Base-by-base conservation (phyloP, 1,284 basidiomycete species). In the Anthracocystis panici-leucophaei region DNA sequence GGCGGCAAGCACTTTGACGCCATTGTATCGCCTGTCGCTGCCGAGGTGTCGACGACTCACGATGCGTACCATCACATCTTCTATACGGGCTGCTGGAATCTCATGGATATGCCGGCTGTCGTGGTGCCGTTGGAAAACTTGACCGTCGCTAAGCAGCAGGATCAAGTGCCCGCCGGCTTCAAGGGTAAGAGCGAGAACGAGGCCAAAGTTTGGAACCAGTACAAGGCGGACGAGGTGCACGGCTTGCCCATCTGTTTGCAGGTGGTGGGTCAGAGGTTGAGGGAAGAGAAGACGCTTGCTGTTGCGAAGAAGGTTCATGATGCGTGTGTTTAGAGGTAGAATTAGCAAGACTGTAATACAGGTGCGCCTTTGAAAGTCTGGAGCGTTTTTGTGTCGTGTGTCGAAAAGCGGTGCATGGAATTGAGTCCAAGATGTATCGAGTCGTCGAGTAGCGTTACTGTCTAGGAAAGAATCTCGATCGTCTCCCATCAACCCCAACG, bases 401-500 rank as follows among this genome's bases (percentile, higher is more conserved):
- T 16, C 35, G 14, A 38, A 14, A 12, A 38, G 35, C 12, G 35
- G 35, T 38, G 35, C 5, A 12, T 16, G 14, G 44, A 6, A 10
- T 12, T 14, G 45, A 18, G 45, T 46, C 5, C 6, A 18, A 27
- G 23, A 27, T 45, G 2, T 23, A 21, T 46, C 7, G 23, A 23
- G 12, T 27, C 12, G 16, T 16, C 21, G 23, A 44, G 35, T 38
- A 31, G 5, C 11, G 5, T n/a, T 10, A 35, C 18, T 9, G 18
- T 68, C 58, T 67, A 67, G 0, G 60, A 63, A 20, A 70, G 67
- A 42, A 84, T 84, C 61, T 84, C 82, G 48, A 82, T 71, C 18
- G 82, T 82, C 57, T 81, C 38, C 71, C 80, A 33, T 81, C 80
- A 12, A 57, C 65, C 5, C 35, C 35, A 5, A 38, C 35, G 12